Conservation (phyloP, 2,329 filamentous ascomycete species). For the Pseudogymnoascus sp. region DNA sequence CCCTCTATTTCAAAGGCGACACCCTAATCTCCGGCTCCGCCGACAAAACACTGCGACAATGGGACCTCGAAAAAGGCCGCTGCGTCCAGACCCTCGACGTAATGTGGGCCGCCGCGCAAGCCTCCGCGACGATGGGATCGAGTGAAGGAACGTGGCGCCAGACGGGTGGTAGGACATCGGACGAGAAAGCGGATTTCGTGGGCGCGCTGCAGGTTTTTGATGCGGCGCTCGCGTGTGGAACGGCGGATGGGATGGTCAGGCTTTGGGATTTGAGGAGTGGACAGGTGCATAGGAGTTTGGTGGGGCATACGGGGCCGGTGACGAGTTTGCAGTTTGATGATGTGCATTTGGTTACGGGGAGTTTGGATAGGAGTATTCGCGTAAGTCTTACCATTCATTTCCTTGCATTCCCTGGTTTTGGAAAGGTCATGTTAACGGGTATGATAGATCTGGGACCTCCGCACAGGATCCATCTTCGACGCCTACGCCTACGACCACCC, state of each 20-base stretch:
- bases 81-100: constrained; percentile 97
- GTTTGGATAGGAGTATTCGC: constrained; percentile 82
- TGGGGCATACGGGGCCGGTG: constrained; percentile 90
- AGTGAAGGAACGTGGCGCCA: constrained; percentile 61
- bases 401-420: no score
- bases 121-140: constrained; percentile 58
- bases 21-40: constrained; percentile 91
- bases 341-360: constrained; percentile 87
- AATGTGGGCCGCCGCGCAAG: constrained; percentile 93
- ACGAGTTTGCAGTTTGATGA: constrained; percentile 96
- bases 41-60: constrained; percentile 94
- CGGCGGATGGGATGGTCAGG: constrained; percentile 92
- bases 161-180: constrained; percentile 49
- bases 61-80: constrained; percentile 94
- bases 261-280: constrained; percentile 95
- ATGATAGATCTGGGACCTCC: constrained; percentile 93
- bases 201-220: constrained; percentile 94
- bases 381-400: constrained; percentile 46
- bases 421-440: background rate
- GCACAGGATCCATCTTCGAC: constrained; percentile 89
- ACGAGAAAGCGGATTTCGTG: constrained; percentile 77
- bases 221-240: constrained; percentile 88
- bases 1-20: constrained; percentile 80
- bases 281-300: constrained; percentile 90
- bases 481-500: constrained; percentile 91